Base-by-base conservation (phyloP, 129 eudicot genomes). In the Heracleum sosnowskyi region DNA sequence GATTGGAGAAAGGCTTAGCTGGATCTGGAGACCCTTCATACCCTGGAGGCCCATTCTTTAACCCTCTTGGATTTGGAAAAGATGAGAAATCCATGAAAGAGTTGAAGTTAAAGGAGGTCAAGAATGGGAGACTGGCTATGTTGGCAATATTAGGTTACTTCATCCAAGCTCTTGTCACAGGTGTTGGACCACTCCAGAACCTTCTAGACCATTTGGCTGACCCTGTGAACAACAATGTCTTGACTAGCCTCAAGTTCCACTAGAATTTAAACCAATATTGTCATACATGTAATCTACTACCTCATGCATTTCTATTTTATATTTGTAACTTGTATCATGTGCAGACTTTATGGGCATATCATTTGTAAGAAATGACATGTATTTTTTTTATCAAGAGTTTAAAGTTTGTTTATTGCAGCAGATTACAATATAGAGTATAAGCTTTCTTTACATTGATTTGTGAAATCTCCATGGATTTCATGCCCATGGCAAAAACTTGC, bases 101-200 rank as follows among this genome's bases (percentile, higher is more conserved):
- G 26, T 36, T 69, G 45, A 69, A 69, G 45, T 72, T 96, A 53
- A 96, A 95, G 81, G 99, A 95, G 81, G 80, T 95, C 40, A 92
- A 95, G 91, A 95, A 95, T 81, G 99, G 99, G 20, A 92, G 99
- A 83, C 75, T 95, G 88, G 99, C 99, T 73, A 95, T 95, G 99
- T 86, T 96, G 90, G 99, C 99, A 1, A 46, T 96, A 7, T 78
- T 92, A 91, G 99, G 97, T 49, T 96, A 84, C 87, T 92, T 96
- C 79, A 78, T 96, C 42, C 97, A 96, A 79, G 99, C 80, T 33
- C 76, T 90, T 87, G 97, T 92, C 73, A 96, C 99, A 18, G 99
- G 99, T 9, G 99, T 88, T 51, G 99, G 99, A n/a, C 99, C 97
- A 11, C 89, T 46, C 83, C 88, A 96, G 76, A 96, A 96, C 95